Conservation (phyloP, 2,329 filamentous ascomycete species). For the Fusarium papillatum region DNA sequence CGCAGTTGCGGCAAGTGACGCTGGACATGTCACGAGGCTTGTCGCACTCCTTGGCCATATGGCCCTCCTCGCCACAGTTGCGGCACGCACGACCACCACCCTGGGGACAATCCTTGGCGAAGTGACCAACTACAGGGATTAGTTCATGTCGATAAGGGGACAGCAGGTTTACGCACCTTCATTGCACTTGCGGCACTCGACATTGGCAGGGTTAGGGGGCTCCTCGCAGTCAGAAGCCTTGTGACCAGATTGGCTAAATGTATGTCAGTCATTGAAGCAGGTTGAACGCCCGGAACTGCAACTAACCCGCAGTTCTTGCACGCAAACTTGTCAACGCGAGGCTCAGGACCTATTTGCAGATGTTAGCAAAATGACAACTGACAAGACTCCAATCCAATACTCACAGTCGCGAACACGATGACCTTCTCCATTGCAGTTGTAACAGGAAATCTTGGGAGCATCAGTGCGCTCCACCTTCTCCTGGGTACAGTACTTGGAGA, state of each 20-base stretch:
- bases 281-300: not conserved
- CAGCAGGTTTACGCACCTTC: constrained; percentile 62
- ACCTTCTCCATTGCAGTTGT: constrained; percentile 73
- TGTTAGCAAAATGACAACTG: constrained; percentile 19
- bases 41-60: constrained; percentile 66
- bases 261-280: constrained; percentile 21
- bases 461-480: constrained; percentile 65
- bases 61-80: constrained; percentile 76
- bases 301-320: constrained; percentile 77
- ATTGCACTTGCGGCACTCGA: constrained; percentile 76
- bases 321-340: constrained; percentile 73
- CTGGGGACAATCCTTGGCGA: constrained; percentile 74
- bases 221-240: constrained; percentile 66
- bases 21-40: constrained; percentile 57
- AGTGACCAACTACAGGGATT: constrained; percentile 66
- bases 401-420: constrained; percentile 79
- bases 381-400: constrained; percentile 41
- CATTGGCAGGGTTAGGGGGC: constrained; percentile 71
- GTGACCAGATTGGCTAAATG: constrained; percentile 62
- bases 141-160: not conserved
- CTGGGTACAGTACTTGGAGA: constrained; percentile 69
- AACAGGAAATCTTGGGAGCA: constrained; percentile 67
- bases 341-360: constrained; percentile 61
- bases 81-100: constrained; percentile 68
- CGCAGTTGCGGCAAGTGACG: constrained; percentile 73